A percentile compares a stretch with the other conserved stretches of the same genome.
These are phyloP conservation scores for Cystoisospora suis DNA, from an alignment of 169 alveolate species.

Conservation along the genomic window DNA sequence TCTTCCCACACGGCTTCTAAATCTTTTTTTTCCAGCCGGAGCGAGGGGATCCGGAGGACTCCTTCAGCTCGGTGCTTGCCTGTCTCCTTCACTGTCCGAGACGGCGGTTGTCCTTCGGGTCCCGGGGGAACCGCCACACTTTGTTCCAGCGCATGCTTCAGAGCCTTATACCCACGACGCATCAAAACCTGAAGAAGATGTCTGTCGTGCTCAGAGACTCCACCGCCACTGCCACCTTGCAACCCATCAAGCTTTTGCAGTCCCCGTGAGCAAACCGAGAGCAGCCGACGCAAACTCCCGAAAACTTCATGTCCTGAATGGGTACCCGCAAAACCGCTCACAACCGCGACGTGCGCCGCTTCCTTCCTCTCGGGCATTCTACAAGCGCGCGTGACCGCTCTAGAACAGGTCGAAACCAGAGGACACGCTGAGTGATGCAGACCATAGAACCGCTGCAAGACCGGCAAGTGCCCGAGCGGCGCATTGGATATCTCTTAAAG, in stretches of 20 bases:
- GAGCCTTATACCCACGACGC: constrained; percentile 27
- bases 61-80: background rate
- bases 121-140: too few species aligned
- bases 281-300: background rate
- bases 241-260: background rate
- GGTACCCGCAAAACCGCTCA: too few species aligned
- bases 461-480: too few species aligned
- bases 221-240: background rate
- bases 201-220: background rate
- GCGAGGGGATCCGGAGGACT: background rate
- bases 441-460: too few species aligned
- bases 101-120: too few species aligned
- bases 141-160: constrained; percentile 3
- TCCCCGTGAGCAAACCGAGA: background rate
- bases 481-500: too few species aligned
- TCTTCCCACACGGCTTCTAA: background rate
- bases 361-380: too few species aligned
- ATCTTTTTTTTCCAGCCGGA: background rate
- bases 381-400: too few species aligned
- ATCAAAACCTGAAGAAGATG: background rate
- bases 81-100: too few species aligned
- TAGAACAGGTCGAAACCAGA: too few species aligned
- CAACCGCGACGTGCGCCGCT: too few species aligned
- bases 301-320: background rate
- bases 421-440: too few species aligned